Percentiles rank a stretch among this genome's conserved stretches.
Evolutionary conservation across 345 rosid species (phyloP).

Genomic region (sweet orange (Citrus sinensis)): DNA sequence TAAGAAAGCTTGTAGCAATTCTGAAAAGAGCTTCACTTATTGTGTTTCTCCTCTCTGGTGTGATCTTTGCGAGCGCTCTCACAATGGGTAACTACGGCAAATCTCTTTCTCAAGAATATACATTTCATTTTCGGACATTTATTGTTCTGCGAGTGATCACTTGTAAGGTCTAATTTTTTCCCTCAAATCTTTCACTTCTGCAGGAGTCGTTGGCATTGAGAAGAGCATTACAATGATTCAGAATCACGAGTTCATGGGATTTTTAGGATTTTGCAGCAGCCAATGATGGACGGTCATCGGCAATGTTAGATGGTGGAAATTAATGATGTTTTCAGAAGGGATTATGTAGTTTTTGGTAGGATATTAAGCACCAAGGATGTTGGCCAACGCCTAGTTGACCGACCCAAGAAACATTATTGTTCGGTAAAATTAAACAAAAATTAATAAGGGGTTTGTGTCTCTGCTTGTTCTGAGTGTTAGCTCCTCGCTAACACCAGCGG

Average conservation of each 20-base stretch:
- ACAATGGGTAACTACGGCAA: constrained; percentile 54
- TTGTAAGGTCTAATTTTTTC: neutral
- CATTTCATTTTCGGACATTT: neutral
- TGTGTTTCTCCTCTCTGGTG: constrained; percentile 74
- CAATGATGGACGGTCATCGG: constrained; percentile 34
- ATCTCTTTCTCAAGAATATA: neutral
- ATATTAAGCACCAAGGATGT: neutral
- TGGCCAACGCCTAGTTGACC: constrained; percentile 68
- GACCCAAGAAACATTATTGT: neutral
- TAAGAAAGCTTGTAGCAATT: constrained; percentile 55
- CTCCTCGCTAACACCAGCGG: constrained; percentile 27
- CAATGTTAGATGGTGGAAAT: neutral
- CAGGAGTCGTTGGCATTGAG: constrained; percentile 69
- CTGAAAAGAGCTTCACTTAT: constrained; percentile 65
- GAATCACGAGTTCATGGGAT: constrained; percentile 86
- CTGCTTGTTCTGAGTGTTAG: constrained; percentile 15
- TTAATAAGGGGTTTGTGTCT: neutral
- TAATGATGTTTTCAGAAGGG: neutral
- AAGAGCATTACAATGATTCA: constrained; percentile 60
- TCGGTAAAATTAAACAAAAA: neutral
- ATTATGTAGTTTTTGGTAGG: neutral
- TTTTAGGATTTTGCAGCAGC: constrained; percentile 66
- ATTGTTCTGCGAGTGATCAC: neutral
- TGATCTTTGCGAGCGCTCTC: constrained; percentile 79
- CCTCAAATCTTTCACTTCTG: neutral